These are phyloP conservation scores for Cyclostephanos tholiformis DNA, from an alignment of 108 stramenopile species.

Conservation along the genomic window DNA sequence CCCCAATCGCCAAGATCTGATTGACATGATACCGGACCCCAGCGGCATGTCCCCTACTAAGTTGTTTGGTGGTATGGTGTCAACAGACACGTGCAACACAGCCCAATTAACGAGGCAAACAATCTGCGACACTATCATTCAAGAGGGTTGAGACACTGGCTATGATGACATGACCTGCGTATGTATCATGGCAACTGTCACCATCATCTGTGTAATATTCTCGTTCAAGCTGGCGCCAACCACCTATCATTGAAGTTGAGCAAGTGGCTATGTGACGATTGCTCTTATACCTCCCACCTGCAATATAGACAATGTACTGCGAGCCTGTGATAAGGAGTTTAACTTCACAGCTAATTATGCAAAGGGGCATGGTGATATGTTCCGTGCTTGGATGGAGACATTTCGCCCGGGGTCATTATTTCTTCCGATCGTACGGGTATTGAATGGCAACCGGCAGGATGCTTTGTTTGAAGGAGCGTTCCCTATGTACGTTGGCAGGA, in stretches of 20 bases:
- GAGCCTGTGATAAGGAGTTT: conserved; percentile 12
- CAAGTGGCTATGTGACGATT: conserved; percentile 1
- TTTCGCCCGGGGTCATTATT: conserved; percentile 4
- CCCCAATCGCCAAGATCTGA: not conserved
- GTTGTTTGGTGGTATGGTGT: not conserved
- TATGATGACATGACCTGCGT: no score
- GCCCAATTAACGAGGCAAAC: not conserved
- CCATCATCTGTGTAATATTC: conserved; percentile 8
- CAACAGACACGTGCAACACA: not conserved
- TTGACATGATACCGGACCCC: not conserved
- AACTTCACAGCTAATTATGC: no score
- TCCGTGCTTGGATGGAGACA: not conserved
- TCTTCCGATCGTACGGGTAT: not conserved
- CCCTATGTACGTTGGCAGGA: conserved; percentile 7
- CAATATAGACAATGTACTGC: not conserved
- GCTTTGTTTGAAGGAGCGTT: conserved; percentile 17
- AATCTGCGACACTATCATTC: not conserved
- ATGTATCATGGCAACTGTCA: not conserved
- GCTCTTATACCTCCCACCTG: conserved; percentile 9
- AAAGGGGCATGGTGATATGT: not conserved
- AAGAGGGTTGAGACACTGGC: not conserved
- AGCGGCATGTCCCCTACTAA: not conserved
- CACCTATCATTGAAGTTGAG: not conserved
- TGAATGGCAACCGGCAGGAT: conserved; percentile 18
- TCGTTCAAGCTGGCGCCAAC: not conserved